A percentile compares a stretch with the other conserved stretches of the same genome.
These are phyloP conservation scores for Diaporthe longicolla DNA, from an alignment of 2,329 filamentous ascomycete species.

Conservation along the genomic window DNA sequence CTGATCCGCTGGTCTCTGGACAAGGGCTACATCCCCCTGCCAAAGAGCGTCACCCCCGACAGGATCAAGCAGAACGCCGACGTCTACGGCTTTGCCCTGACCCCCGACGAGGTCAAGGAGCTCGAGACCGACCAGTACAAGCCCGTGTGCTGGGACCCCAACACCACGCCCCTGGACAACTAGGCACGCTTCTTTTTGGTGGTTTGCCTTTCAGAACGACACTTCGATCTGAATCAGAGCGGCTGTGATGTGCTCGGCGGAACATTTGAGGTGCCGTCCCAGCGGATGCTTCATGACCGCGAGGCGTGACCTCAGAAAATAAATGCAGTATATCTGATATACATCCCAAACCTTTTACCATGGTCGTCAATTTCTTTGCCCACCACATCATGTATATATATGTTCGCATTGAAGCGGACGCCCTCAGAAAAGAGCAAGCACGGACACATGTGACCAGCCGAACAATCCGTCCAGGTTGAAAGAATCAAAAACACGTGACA, in stretches of 20 bases:
- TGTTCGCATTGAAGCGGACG: not conserved
- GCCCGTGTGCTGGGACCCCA: constrained; percentile 71
- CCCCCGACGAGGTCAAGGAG: constrained; percentile 64
- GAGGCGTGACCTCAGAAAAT: not conserved
- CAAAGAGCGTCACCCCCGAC: constrained; percentile 77
- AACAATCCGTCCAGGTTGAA: not conserved
- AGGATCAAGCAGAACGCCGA: constrained; percentile 76
- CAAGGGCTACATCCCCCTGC: constrained; percentile 80
- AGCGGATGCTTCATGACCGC: too few species aligned
- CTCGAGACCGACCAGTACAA: constrained; percentile 66
- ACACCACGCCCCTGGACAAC: constrained; percentile 59
- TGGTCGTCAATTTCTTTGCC: not conserved
- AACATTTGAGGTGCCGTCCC: not conserved
- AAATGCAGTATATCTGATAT: not conserved
- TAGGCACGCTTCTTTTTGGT: not conserved
- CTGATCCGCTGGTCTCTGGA: constrained; percentile 87
- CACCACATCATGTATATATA: not conserved
- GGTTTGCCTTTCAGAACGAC: not conserved
- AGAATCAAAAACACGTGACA: not conserved
- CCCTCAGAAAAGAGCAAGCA: not conserved
- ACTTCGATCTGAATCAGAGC: not conserved
- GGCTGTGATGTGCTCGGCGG: not conserved
- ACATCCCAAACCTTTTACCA: not conserved
- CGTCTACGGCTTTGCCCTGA: constrained; percentile 69
- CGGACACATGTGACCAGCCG: not conserved